Percentiles rank a stretch among this genome's conserved stretches.
phyloP scores from a whole-genome alignment of 805 yeast genomes.

The Nakazawaea holstii region DNA sequence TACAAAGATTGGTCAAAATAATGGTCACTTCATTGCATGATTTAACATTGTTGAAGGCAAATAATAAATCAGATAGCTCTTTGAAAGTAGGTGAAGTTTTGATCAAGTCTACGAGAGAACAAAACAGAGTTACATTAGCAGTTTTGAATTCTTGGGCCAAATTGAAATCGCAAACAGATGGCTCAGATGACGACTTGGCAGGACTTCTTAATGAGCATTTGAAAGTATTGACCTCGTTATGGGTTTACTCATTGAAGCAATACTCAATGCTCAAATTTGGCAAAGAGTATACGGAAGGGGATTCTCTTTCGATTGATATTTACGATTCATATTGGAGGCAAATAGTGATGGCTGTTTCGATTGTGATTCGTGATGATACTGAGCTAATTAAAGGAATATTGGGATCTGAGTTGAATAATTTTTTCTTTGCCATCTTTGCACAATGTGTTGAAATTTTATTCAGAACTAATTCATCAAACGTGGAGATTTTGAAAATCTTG shows the following conservation, averaged over 20 bases:
- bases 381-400: conserved; percentile 40
- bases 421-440: conserved; percentile 76
- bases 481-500: conserved; percentile 52
- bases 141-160: conserved; percentile 73
- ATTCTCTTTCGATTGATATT: conserved; percentile 36
- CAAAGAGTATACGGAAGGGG: conserved; percentile 29
- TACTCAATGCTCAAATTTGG: conserved; percentile 61
- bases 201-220: conserved; percentile 51
- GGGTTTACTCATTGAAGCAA: conserved; percentile 75
- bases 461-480: conserved; percentile 25
- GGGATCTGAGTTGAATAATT: conserved; percentile 53
- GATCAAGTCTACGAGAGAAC: conserved; percentile 37
- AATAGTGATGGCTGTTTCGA: conserved; percentile 69
- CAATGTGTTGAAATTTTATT: conserved; percentile 76
- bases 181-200: conserved; percentile 38
- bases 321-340: conserved; percentile 70
- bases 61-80: conserved; percentile 27
- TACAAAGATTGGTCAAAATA: conserved; percentile 56
- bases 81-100: conserved; percentile 54
- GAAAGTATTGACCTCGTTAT: conserved; percentile 60
- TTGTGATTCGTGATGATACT: conserved; percentile 49
- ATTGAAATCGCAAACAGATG: conserved; percentile 31
- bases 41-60: conserved; percentile 25
- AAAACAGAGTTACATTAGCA: conserved; percentile 51
- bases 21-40: conserved; percentile 65